These are phyloP conservation scores for Aspergillus piperis DNA, from an alignment of 2,329 filamentous ascomycete genomes.

Conservation along the genomic window DNA sequence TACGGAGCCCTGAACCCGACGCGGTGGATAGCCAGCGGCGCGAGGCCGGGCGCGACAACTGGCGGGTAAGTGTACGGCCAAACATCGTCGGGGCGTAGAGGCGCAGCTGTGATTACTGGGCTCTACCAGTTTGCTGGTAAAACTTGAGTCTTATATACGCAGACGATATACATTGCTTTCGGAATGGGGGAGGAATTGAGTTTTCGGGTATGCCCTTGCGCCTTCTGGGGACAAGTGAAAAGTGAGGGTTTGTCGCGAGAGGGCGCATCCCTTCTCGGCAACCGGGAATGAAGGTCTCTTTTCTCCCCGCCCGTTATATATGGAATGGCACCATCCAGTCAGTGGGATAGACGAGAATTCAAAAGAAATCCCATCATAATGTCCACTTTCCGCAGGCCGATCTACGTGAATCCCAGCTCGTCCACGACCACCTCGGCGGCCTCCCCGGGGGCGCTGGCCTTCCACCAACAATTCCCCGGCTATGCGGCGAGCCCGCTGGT, in stretches of 20 bases:
- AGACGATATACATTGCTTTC: too few species aligned
- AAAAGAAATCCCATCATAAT: neutral
- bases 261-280: slow-evolving; percentile 15
- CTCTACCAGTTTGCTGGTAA: too few species aligned
- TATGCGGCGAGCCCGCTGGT: slow-evolving; percentile 60
- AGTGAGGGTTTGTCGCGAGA: slow-evolving; percentile 18
- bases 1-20: slow-evolving; percentile 24
- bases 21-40: neutral
- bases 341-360: too few species aligned
- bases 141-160: too few species aligned
- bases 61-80: neutral
- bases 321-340: too few species aligned
- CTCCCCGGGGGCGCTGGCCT: slow-evolving; percentile 17
- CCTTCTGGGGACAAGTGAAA: neutral
- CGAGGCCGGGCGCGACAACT: neutral
- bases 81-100: neutral
- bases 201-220: neutral
- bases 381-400: slow-evolving; percentile 25
- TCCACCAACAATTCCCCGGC: slow-evolving; percentile 61
- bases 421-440: slow-evolving; percentile 17
- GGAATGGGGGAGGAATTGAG: neutral
- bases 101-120: too few species aligned
- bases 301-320: too few species aligned
- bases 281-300: too few species aligned
- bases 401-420: slow-evolving; percentile 30